These are phyloP conservation scores for Suillus discolor DNA, from an alignment of 768 basidiomycete genomes.

Conservation along the genomic window DNA sequence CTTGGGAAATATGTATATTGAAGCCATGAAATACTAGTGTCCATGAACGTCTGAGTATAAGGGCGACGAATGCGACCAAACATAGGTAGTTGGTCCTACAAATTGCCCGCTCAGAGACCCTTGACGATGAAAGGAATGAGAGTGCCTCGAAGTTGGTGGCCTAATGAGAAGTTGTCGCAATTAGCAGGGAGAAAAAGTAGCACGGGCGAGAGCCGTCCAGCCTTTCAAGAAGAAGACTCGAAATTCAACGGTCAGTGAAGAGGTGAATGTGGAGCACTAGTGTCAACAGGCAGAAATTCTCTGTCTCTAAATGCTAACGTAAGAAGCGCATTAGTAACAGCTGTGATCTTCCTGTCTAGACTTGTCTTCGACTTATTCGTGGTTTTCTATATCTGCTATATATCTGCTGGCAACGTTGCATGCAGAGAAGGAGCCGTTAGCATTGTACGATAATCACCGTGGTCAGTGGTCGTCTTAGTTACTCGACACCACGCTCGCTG, in stretches of 20 bases:
- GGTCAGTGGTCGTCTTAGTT: background rate
- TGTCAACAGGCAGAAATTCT: too few species aligned
- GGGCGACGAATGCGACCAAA: slow-evolving; percentile 11
- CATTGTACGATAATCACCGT: background rate
- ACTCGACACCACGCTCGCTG: background rate
- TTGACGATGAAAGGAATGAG: slow-evolving; percentile 89
- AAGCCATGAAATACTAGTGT: slow-evolving; percentile 16
- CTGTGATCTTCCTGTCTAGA: background rate
- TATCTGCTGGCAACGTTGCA: background rate
- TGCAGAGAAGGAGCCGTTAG: background rate
- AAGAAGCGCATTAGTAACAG: too few species aligned
- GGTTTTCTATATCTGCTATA: background rate
- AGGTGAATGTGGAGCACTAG: too few species aligned
- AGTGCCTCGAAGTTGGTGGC: slow-evolving; percentile 87
- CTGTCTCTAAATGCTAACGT: too few species aligned
- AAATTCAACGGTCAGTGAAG: too few species aligned
- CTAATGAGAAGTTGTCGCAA: slow-evolving; percentile 40
- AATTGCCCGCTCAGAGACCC: slow-evolving; percentile 87
- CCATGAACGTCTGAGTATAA: slow-evolving; percentile 13
- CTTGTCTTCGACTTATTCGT: background rate
- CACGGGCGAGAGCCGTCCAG: too few species aligned
- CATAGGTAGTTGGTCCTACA: slow-evolving; percentile 68
- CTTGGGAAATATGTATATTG: slow-evolving; percentile 17
- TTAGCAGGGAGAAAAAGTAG: background rate
- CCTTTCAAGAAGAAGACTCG: too few species aligned